phyloP scores from a whole-genome alignment of 1,139 yeast genomes.

The Saccharomycopsis crataegensis region DNA sequence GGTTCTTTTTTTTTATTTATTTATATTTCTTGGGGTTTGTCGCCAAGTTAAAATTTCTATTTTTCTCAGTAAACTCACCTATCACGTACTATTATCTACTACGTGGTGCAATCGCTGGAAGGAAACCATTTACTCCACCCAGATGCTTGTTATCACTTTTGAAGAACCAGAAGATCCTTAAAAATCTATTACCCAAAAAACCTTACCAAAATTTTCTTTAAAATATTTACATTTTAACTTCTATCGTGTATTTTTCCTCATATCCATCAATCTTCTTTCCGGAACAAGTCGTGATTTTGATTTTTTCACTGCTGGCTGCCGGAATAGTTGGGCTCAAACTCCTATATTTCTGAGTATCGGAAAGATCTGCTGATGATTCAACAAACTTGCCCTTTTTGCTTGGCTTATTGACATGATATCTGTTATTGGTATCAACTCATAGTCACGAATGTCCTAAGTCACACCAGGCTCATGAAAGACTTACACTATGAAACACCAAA shows the following conservation, averaged over 20 bases:
- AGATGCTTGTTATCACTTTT: conserved; percentile 64
- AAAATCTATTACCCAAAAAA: conserved; percentile 65
- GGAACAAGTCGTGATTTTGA: no score
- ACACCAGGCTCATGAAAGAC: conserved; percentile 60
- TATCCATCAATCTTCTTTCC: conserved; percentile 56
- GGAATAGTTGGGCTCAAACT: no score
- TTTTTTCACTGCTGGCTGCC: no score
- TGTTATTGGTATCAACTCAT: conserved; percentile 66
- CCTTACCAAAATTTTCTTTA: conserved; percentile 65
- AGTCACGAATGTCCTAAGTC: conserved; percentile 66
- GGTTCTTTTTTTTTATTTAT: conserved; percentile 31
- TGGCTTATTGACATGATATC: conserved; percentile 83
- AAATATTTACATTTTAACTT: conserved; percentile 65
- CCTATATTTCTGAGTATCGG: conserved; percentile 44
- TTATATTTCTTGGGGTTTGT: conserved; percentile 60
- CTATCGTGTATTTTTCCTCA: conserved; percentile 56
- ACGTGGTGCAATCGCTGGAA: conserved; percentile 65
- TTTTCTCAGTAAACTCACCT: conserved; percentile 61
- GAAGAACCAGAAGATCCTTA: conserved; percentile 77
- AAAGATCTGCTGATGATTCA: conserved; percentile 59
- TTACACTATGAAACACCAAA: conserved; percentile 55
- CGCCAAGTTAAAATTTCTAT: conserved; percentile 42
- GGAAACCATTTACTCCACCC: conserved; percentile 84
- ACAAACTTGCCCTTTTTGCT: conserved; percentile 67
- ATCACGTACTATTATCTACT: conserved; percentile 61